A percentile compares a stretch with the other conserved stretches of the same genome.
These are phyloP conservation scores for Didymosphaeria variabile DNA, from an alignment of 2,329 filamentous ascomycete genomes.

Conservation along the genomic window DNA sequence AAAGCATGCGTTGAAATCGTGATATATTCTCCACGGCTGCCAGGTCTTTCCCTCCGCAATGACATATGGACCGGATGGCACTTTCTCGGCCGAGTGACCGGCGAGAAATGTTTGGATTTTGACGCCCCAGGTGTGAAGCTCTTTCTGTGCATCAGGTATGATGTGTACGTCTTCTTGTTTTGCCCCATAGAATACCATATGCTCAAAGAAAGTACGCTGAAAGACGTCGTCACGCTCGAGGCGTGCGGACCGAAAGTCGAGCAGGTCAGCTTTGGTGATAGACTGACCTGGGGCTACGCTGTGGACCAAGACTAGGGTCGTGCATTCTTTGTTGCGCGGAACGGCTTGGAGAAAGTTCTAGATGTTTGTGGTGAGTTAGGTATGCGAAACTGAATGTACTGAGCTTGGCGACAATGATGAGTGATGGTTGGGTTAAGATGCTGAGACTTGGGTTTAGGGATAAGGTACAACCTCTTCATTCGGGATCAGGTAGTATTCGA, in stretches of 20 bases:
- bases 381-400: too few species aligned
- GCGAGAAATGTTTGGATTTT: neutral
- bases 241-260: neutral
- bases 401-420: too few species aligned
- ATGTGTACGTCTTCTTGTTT: neutral
- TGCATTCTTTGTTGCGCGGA: too few species aligned
- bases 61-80: constrained; percentile 11
- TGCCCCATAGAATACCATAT: neutral
- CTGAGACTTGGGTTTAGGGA: too few species aligned
- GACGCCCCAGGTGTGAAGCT: neutral
- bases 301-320: neutral
- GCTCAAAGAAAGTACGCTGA: neutral
- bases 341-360: too few species aligned
- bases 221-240: neutral
- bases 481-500: too few species aligned
- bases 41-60: neutral
- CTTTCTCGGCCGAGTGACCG: neutral
- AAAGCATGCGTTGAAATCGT: constrained; percentile 8
- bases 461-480: too few species aligned
- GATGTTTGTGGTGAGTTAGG: too few species aligned
- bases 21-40: constrained; percentile 15
- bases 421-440: too few species aligned
- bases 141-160: neutral
- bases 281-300: neutral
- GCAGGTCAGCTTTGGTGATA: neutral